A percentile compares a stretch with the other conserved stretches of the same genome.
Evolutionary conservation across 225 moss, liverwort and hornwort genomes (phyloP).

Genomic region (Asterella californica): DNA sequence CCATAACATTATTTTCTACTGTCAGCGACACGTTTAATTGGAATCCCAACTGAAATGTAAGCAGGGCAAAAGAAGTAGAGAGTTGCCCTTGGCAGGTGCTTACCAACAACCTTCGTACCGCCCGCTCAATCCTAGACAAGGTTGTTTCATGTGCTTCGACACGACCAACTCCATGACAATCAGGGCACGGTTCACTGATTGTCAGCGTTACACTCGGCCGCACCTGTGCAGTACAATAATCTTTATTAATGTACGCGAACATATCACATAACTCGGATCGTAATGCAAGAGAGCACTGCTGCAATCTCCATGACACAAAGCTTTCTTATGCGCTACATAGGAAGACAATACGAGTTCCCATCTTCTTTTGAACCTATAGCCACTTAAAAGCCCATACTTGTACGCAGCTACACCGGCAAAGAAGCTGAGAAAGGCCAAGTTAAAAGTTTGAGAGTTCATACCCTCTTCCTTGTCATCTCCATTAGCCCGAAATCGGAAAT

Average conservation of each 20-base stretch:
- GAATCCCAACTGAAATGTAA: not conserved
- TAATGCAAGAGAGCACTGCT: not conserved
- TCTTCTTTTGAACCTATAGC: not conserved
- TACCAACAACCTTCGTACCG: conserved; percentile 59
- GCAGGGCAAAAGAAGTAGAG: not conserved
- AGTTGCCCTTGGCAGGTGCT: conserved; percentile 6
- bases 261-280: not conserved
- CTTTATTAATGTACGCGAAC: not conserved
- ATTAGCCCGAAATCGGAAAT: conserved; percentile 94
- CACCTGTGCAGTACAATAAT: conserved; percentile 35
- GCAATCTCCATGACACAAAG: too few species aligned
- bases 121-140: conserved; percentile 83
- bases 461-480: conserved; percentile 92
- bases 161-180: conserved; percentile 73
- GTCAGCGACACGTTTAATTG: not conserved
- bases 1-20: not conserved
- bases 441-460: conserved; percentile 6
- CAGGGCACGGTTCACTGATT: conserved; percentile 68
- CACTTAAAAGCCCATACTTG: not conserved
- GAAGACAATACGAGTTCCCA: not conserved
- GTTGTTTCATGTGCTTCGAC: conserved; percentile 88
- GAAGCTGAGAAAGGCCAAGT: not conserved
- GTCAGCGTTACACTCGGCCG: conserved; percentile 85
- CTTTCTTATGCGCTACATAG: not conserved
- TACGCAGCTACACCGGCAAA: not conserved